A percentile compares a stretch with the other conserved stretches of the same genome.
Evolutionary conservation across 2,329 filamentous ascomycete species (phyloP).

Genomic region (Sporothrix brunneoviolacea): DNA sequence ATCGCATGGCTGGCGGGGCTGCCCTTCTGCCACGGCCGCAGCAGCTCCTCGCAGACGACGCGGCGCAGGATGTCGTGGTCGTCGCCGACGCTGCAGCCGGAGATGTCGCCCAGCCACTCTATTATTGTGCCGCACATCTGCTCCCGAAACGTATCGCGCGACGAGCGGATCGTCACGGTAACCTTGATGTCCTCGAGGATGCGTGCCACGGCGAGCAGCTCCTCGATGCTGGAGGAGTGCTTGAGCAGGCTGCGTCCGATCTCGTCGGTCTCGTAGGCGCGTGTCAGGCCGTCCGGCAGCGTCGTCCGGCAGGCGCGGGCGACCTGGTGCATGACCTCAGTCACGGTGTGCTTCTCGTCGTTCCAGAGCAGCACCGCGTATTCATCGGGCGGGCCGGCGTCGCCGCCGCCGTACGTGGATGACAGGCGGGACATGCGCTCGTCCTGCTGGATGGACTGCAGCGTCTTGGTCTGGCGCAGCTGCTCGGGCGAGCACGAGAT

Average conservation of each 20-base stretch:
- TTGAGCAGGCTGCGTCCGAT: conserved; percentile 81
- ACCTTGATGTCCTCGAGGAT: conserved; percentile 94
- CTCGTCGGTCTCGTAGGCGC: conserved; percentile 83
- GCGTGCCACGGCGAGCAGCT: conserved; percentile 69
- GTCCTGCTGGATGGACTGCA: conserved; percentile 72
- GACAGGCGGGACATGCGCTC: conserved; percentile 72
- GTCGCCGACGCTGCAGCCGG: conserved; percentile 75
- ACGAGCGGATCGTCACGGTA: conserved; percentile 88
- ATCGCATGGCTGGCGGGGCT: conserved; percentile 74
- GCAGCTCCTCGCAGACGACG: conserved; percentile 83
- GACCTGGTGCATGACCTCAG: conserved; percentile 85
- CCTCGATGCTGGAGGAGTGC: conserved; percentile 64
- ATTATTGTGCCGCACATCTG: conserved; percentile 98
- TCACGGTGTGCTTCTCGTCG: conserved; percentile 95
- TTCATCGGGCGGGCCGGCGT: conserved; percentile 61
- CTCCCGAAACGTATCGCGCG: conserved; percentile 91
- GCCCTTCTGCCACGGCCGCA: conserved; percentile 80
- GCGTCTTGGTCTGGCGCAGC: conserved; percentile 75
- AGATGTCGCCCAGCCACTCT: conserved; percentile 91
- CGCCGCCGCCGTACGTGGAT: conserved; percentile 65
- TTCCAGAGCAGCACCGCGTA: conserved; percentile 92
- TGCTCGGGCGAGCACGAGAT: conserved; percentile 97
- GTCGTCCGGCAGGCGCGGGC: conserved; percentile 77
- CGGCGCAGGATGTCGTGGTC: conserved; percentile 74
- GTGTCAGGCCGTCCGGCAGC: conserved; percentile 59